Conservation (phyloP, 345 rosid genomes). For the Moringa oleifera region DNA sequence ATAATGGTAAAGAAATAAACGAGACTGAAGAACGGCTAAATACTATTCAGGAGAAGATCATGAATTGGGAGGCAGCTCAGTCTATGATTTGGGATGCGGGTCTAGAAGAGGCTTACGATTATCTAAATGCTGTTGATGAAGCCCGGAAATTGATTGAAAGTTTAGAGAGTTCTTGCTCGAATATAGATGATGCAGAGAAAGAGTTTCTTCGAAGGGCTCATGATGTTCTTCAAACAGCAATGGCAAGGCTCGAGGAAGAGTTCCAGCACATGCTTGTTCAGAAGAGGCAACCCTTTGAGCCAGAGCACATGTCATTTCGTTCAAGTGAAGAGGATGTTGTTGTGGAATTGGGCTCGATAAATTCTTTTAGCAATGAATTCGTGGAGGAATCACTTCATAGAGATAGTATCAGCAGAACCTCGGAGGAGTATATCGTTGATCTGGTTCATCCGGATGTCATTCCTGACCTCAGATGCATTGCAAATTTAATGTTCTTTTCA, state of each 20-base stretch:
- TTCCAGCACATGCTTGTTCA: slow-evolving; percentile 66
- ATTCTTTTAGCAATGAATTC: slow-evolving; percentile 65
- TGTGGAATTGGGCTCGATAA: slow-evolving; percentile 42
- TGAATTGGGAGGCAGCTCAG: slow-evolving; percentile 61
- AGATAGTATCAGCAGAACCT: slow-evolving; percentile 50
- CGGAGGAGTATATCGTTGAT: slow-evolving; percentile 53
- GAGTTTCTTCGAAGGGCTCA: slow-evolving; percentile 52
- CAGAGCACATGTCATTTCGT: slow-evolving; percentile 58
- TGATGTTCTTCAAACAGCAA: slow-evolving; percentile 73
- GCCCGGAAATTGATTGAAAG: slow-evolving; percentile 44
- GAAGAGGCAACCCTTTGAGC: slow-evolving; percentile 62
- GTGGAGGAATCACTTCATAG: slow-evolving; percentile 44
- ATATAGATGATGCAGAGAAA: slow-evolving; percentile 28
- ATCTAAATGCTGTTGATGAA: slow-evolving; percentile 54
- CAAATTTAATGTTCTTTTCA: slow-evolving; percentile 58
- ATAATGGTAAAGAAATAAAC: slow-evolving; percentile 22
- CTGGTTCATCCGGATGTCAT: slow-evolving; percentile 61
- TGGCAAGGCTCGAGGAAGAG: slow-evolving; percentile 88
- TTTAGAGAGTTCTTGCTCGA: slow-evolving; percentile 35
- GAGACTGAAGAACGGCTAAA: slow-evolving; percentile 46
- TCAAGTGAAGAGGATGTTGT: slow-evolving; percentile 56
- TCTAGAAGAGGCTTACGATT: slow-evolving; percentile 42
- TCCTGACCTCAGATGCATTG: slow-evolving; percentile 65
- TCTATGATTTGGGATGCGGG: slow-evolving; percentile 75
- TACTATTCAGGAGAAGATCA: slow-evolving; percentile 57